Evolutionary conservation across 2,329 filamentous ascomycete genomes (phyloP), one percentile per base, ranked within the genome.

Genomic region (Paramyrothecium roridum): DNA sequence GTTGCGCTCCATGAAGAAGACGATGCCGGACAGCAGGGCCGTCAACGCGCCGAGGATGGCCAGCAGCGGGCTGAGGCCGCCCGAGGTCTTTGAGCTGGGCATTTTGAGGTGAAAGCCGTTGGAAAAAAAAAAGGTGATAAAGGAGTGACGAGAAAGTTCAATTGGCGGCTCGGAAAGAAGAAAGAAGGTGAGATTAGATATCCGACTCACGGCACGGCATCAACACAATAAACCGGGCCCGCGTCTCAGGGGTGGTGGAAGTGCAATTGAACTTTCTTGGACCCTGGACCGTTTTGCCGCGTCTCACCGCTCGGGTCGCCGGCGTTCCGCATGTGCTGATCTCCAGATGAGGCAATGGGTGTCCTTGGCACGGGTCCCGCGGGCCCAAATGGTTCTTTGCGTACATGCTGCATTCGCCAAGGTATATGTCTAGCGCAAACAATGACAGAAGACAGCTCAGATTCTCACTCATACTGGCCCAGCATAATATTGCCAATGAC

Each of bases 1-100:
- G 70, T 83, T 82, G 63, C 79, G 76, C 70, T 88, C 84, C 45
- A 85, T 68, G 57, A 80, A 63, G 71, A 81, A 82, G 63, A 80
- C 74, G 54, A 85, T 62, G 8, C 80, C 78, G 13, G 79, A 74
- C 53, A 87, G 68, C 59, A 85, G 64, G 54, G 79, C 84, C 52
- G 85, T 71, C 49, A 85, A 62, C 53, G 85, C 63, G 51, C 79
- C 80, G 58, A 86, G 64, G 60, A 82, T 67, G 59, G 73, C 77
- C 59, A 84, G 72, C 57, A 79, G 67, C 55, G 70, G 70, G 61
- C 59, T 61, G 55, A 73, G 60, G 55, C 67, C 63, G 48, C 62
- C 58, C 54, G 59, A 55, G 52, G 61, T 56, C 34, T 61, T 50
- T 48, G 56, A 49, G 57, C 33, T 55, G 51, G 56, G 57, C 53